Evolutionary conservation across 257 asterid species (phyloP).

Genomic region (Solanum neorickii): DNA sequence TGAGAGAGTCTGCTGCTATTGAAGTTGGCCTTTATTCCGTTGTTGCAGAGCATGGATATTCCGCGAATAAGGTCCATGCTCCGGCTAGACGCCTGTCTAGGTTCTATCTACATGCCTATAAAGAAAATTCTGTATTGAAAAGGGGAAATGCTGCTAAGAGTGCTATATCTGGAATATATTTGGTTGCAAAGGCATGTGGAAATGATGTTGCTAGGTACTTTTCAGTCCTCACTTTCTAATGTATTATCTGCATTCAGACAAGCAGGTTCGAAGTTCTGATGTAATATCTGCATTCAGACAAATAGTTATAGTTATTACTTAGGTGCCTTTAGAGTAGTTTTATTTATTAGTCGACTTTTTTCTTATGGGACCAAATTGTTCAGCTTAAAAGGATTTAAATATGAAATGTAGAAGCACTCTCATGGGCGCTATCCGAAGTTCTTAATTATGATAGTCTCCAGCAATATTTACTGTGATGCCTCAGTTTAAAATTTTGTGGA

Average conservation of each 20-base stretch:
- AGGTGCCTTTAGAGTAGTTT: neutral
- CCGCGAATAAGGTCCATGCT: slow-evolving; percentile 66
- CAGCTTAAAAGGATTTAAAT: neutral
- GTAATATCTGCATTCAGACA: neutral
- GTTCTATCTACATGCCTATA: slow-evolving; percentile 61
- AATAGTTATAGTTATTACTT: neutral
- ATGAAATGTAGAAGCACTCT: neutral
- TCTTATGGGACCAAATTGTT: neutral
- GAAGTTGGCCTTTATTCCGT: slow-evolving; percentile 76
- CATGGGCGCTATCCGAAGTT: neutral
- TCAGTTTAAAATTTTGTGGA: neutral
- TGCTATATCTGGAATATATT: slow-evolving; percentile 67
- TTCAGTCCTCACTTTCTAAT: neutral
- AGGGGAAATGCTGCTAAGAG: slow-evolving; percentile 74
- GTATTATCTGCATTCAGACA: neutral
- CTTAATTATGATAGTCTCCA: neutral
- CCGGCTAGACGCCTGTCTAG: slow-evolving; percentile 88
- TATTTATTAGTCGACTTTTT: neutral
- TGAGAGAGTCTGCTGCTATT: slow-evolving; percentile 67
- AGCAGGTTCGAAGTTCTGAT: neutral
- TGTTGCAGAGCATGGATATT: slow-evolving; percentile 77
- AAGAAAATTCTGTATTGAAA: slow-evolving; percentile 37
- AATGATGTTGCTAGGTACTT: slow-evolving; percentile 82
- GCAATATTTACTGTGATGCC: neutral
- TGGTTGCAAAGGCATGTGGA: slow-evolving; percentile 90